Evolutionary conservation across 345 rosid genomes (phyloP).

Genomic region (Microcos paniculata): DNA sequence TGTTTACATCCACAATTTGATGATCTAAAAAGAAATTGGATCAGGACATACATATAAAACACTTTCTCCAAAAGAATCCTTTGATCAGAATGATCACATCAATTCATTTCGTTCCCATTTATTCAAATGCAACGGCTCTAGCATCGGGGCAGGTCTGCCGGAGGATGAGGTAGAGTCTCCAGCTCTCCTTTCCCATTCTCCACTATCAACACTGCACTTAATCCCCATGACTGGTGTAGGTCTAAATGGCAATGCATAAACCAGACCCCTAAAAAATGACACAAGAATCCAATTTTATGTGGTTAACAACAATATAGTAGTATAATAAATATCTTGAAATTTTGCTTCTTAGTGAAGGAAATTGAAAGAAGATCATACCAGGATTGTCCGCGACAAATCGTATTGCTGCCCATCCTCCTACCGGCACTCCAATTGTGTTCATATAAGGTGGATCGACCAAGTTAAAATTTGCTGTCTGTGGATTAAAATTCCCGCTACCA

Average conservation of each 20-base stretch:
- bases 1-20: slow-evolving; percentile 29
- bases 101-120: not conserved
- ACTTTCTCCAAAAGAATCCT: slow-evolving; percentile 36
- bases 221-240: slow-evolving; percentile 79
- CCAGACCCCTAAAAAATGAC: slow-evolving; percentile 61
- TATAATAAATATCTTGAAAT: not conserved
- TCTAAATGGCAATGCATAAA: slow-evolving; percentile 87
- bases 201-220: slow-evolving; percentile 69
- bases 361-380: slow-evolving; percentile 30
- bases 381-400: slow-evolving; percentile 81
- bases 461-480: slow-evolving; percentile 50
- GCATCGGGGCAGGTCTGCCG: slow-evolving; percentile 71
- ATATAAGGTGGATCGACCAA: slow-evolving; percentile 77
- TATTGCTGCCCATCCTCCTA: slow-evolving; percentile 91
- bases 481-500: slow-evolving; percentile 65
- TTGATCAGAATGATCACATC: slow-evolving; percentile 13
- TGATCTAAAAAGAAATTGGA: slow-evolving; percentile 17
- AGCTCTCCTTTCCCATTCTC: slow-evolving; percentile 55
- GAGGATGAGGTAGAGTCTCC: slow-evolving; percentile 77
- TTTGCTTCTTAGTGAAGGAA: not conserved
- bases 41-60: slow-evolving; percentile 14
- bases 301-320: not conserved
- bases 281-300: not conserved
- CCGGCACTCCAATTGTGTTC: slow-evolving; percentile 90
- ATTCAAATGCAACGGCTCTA: slow-evolving; percentile 18